Evolutionary conservation across 2,329 filamentous ascomycete species (phyloP), one percentile per base, ranked within the genome.

Genomic region (Cadophora malorum): DNA sequence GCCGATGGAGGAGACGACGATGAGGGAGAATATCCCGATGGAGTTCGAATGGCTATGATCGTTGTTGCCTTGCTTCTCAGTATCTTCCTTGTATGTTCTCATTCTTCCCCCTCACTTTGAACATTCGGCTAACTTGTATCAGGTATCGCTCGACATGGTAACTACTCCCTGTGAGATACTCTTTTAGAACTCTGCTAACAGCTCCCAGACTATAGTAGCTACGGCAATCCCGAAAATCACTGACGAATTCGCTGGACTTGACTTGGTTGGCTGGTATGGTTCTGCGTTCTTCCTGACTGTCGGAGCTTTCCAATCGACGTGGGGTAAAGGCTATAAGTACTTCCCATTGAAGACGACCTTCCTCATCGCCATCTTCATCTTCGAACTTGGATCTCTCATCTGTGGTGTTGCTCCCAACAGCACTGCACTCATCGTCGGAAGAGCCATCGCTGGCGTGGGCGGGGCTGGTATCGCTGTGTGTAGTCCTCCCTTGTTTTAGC

Each of bases 151-250:
- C 35, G 79, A 80, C 63, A 75, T 84, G 82, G 28, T 28, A 28
- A 28, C 28, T 28, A 28, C 28, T 28, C 28, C 28, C 28, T 28
- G 28, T 28, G 28, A 28, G 28, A 28, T 28, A 28, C 28, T 28
- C 28, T 28, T 28, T 5, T 28, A 28, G 28, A 28, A 28, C 28
- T 28, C 28, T 28, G 28, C 28, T 28, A 28, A 28, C 28, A 28
- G 3, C 3, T 28, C 28, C 28, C 28, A 28, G 28, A 86, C 84
- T 16, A 87, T 87, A 66, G 82, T 87, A n/a, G 83, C 84, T 4
- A 86, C 84, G 0, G 85, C 84, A 10, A 86, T 87, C 50, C 85
- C 85, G 10, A 84, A 83, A 69, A 86, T 87, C 73, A 86, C 85
- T 0, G 82, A 76, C 35, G 62, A 84, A 79, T 75, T 86, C 83